A percentile compares a stretch with the other conserved stretches of the same genome.
These are phyloP conservation scores for Tolypocladium ophioglossoides DNA, from an alignment of 2,329 filamentous ascomycete species.

Conservation along the genomic window DNA sequence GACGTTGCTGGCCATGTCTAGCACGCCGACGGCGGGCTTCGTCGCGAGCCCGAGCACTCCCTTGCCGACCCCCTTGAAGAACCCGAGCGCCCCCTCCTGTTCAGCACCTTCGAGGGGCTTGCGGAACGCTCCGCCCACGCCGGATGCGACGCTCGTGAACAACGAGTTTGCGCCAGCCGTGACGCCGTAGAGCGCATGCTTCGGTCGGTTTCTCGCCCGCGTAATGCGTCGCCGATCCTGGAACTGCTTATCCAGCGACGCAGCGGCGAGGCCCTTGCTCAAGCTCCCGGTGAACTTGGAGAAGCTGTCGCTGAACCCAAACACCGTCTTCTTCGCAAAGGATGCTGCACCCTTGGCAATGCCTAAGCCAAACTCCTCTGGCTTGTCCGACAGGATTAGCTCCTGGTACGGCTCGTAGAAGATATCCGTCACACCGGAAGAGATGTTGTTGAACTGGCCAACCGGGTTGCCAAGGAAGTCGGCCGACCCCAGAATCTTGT, in stretches of 20 bases:
- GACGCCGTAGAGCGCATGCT: slow-evolving; percentile 94
- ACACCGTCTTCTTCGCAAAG: slow-evolving; percentile 97
- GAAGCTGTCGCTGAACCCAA: slow-evolving; percentile 93
- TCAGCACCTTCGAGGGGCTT: slow-evolving; percentile 95
- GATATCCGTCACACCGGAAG: slow-evolving; percentile 92
- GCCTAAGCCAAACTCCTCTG: slow-evolving; percentile 87
- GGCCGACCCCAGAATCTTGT: slow-evolving; percentile 93
- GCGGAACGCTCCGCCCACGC: slow-evolving; percentile 83
- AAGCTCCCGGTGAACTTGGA: slow-evolving; percentile 96
- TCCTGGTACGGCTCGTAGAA: slow-evolving; percentile 99
- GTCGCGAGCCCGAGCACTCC: slow-evolving; percentile 89
- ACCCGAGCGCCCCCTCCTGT: slow-evolving; percentile 85
- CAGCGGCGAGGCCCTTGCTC: slow-evolving; percentile 90
- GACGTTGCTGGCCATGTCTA: slow-evolving; percentile 94
- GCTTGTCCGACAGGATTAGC: slow-evolving; percentile 88
- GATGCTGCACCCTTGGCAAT: slow-evolving; percentile 95
- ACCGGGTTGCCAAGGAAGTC: slow-evolving; percentile 98
- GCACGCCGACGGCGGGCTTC: slow-evolving; percentile 91
- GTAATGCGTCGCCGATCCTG: slow-evolving; percentile 94
- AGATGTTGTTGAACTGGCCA: slow-evolving; percentile 95
- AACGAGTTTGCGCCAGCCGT: slow-evolving; percentile 93
- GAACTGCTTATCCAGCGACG: slow-evolving; percentile 96
- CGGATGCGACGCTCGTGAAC: slow-evolving; percentile 82
- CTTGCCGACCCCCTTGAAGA: slow-evolving; percentile 96
- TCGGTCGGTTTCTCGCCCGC: slow-evolving; percentile 82